Evolutionary conservation across 1,284 basidiomycete genomes (phyloP).

Genomic region (Rhodofomes roseus): DNA sequence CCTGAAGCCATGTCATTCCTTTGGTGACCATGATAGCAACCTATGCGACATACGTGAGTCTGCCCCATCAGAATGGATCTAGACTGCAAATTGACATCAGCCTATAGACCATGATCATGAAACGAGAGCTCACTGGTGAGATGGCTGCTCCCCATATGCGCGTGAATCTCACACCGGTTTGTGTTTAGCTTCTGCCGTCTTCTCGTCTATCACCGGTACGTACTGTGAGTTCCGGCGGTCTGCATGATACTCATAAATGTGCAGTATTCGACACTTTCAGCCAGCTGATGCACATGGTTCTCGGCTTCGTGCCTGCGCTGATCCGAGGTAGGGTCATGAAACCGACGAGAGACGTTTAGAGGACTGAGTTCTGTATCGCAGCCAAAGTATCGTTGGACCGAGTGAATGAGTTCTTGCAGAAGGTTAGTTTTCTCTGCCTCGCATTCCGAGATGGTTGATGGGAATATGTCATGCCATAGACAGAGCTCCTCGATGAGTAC

Average conservation of each 20-base stretch:
- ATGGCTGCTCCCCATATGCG: background rate
- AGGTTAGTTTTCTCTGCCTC: constrained; percentile 26
- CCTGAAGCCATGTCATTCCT: constrained; percentile 54
- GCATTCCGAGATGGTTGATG: background rate
- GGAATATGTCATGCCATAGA: constrained; percentile 23
- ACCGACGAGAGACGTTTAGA: too few species aligned
- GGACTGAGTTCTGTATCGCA: constrained; percentile 6
- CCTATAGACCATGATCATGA: constrained; percentile 33
- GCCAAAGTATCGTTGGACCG: constrained; percentile 46
- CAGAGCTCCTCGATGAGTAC: constrained; percentile 47
- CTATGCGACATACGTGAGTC: constrained; percentile 51
- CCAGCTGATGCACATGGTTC: constrained; percentile 28
- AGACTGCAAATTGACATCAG: background rate
- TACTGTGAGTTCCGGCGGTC: background rate
- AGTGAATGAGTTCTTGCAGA: constrained; percentile 41
- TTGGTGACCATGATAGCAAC: constrained; percentile 65
- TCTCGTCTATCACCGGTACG: constrained; percentile 36
- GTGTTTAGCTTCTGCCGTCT: constrained; percentile 36
- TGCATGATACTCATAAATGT: background rate
- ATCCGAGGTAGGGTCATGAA: constrained; percentile 28
- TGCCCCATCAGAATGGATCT: background rate
- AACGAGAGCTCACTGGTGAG: constrained; percentile 29
- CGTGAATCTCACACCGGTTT: constrained; percentile 9
- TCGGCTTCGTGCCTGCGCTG: constrained; percentile 28
- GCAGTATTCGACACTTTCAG: constrained; percentile 36